Conservation (phyloP, 2,329 filamentous ascomycete genomes). For the Orbilia javanica region DNA sequence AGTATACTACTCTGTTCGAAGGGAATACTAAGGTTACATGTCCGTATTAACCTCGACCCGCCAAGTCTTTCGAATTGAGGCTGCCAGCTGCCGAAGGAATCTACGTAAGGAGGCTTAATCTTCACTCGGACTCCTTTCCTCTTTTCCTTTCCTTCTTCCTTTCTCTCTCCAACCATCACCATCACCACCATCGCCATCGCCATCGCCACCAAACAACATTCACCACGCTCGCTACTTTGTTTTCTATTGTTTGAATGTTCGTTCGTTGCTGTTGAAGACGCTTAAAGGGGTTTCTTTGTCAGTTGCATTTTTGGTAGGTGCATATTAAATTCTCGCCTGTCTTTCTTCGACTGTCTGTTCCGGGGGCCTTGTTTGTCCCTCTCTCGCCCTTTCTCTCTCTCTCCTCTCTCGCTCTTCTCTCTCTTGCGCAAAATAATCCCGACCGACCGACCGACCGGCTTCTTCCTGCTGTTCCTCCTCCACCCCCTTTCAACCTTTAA, state of each 20-base stretch:
- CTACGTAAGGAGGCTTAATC: too few relatives aligned
- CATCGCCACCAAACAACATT: background rate
- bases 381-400: background rate
- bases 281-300: background rate
- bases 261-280: too few relatives aligned
- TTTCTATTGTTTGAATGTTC: background rate
- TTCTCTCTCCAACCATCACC: slow-evolving; percentile 1
- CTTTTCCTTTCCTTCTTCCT: background rate
- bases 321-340: too few relatives aligned
- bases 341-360: background rate
- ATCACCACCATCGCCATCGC: background rate
- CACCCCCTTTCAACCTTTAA: too few relatives aligned
- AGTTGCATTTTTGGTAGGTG: slow-evolving; percentile 45
- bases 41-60: too few relatives aligned
- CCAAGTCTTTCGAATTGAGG: too few relatives aligned
- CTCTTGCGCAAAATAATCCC: too few relatives aligned
- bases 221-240: slow-evolving; percentile 48
- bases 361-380: slow-evolving; percentile 14
- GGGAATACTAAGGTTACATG: too few relatives aligned
- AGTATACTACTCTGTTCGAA: too few relatives aligned
- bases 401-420: background rate
- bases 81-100: too few relatives aligned
- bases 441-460: background rate
- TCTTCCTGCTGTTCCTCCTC: background rate
- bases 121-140: too few relatives aligned